Evolutionary conservation across 2,329 filamentous ascomycete genomes (phyloP).

Genomic region (Sarocladium strictum): DNA sequence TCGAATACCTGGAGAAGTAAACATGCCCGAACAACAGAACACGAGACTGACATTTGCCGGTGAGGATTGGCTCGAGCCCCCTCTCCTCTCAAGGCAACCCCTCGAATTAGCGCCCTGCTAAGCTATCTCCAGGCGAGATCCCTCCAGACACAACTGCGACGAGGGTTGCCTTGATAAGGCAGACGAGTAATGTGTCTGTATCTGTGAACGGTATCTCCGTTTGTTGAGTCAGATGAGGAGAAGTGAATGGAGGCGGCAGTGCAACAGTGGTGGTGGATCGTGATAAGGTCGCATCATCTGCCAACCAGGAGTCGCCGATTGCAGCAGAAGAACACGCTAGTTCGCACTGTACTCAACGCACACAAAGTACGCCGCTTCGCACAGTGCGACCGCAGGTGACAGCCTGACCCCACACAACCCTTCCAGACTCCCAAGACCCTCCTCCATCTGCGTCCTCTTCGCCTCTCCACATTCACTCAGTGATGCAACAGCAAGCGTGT

Average conservation of each 20-base stretch:
- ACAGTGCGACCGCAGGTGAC: neutral
- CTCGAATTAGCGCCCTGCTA: neutral
- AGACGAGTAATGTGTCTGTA: neutral
- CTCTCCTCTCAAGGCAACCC: neutral
- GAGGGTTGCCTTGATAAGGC: slow-evolving; percentile 4
- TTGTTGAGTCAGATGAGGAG: slow-evolving; percentile 7
- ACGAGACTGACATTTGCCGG: no score
- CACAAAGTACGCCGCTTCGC: no score
- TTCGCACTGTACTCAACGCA: neutral
- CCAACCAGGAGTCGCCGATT: slow-evolving; percentile 6
- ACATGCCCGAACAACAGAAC: neutral
- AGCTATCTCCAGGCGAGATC: neutral
- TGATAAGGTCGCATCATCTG: slow-evolving; percentile 8
- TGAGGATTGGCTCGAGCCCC: no score
- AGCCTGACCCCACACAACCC: slow-evolving; percentile 2
- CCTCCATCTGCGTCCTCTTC: neutral
- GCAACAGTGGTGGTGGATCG: slow-evolving; percentile 7
- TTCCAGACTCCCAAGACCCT: neutral
- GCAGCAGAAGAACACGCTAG: neutral
- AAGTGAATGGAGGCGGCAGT: neutral
- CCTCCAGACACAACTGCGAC: neutral
- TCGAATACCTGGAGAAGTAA: no score
- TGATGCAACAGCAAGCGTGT: no score
- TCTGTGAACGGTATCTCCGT: no score
- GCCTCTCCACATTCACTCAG: neutral